Evolutionary conservation across 2,329 filamentous ascomycete species (phyloP), one percentile per base, ranked within the genome.

Genomic region (Neopestalotiopsis rosae): DNA sequence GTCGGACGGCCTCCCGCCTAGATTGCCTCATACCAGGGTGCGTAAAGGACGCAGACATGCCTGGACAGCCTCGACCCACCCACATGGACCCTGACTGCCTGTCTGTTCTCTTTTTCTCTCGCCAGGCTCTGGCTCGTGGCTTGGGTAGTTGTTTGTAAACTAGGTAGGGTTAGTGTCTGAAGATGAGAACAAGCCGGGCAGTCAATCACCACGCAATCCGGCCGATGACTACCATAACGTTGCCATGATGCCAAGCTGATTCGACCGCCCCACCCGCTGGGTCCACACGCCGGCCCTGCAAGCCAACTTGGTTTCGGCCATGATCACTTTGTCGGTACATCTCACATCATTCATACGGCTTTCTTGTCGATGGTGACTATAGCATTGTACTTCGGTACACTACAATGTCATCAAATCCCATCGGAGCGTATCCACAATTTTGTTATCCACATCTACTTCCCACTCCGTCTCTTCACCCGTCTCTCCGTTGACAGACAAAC

Each of bases 361-460:
- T 28, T 20, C n/a, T 20, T 24, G 17, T 52, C 45, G n/a, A 17
- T 9, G n/a, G 45, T 20, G 45, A 52, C 45, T 52, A 52, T 52
- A 52, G 20, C 20, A 20, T 38, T 52, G 45, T 52, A 52, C 45
- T 52, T 9, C 17, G 4, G 45, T 52, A 52, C 45, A 52, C n/a
- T 52, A 52, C 45, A n/a, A 52, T 20, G n/a, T 24, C 34, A 38
- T 38, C 34, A 38, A 38, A 10, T n/a, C 45, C 45, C 45, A 52
- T n/a, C 45, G 17, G n/a, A 9, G 45, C 17, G 45, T n/a, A 52
- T n/a, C 45, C 45, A 52, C 45, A 52, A n/a, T 10, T 52, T n/a
- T 52, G 45, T 52, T 24, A 52, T 34, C 57, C 66, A 68, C 56
- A 59, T 38, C 61, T 45, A 34, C 57, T 42, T 34, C 30, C 65